Base-by-base conservation (phyloP, 2,329 filamentous ascomycete genomes). In the Pestalotiopsis sp. region DNA sequence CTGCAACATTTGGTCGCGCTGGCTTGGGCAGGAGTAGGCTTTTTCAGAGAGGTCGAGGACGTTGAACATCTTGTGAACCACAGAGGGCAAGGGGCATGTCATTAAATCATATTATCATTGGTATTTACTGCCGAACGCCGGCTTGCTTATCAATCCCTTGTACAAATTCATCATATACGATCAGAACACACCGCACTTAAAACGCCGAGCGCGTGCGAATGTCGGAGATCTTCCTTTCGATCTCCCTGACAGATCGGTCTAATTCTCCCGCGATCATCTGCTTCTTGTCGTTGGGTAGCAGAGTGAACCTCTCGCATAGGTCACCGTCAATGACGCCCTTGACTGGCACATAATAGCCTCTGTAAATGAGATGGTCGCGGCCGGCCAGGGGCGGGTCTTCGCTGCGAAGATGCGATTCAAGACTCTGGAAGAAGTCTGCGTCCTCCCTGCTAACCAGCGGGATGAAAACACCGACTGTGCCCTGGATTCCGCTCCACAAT, bases 251-350 rank as follows among this genome's bases (percentile, higher is more conserved):
- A 57, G 93, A 95, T 69, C 96, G 91, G 81, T 98, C 96, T 74
- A 98, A 81, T 81, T 98, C 95, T 65, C 89, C 94, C 2, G 95
- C 95, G 83, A 99, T 97, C 89, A 95, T 94, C 81, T 94, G 91
- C 86, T 98, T 97, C 85, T 94, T 95, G 76, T 98, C 95, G 74
- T 91, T 92, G 31, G 92, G 87, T 70, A 99, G 85, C 69, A 96
- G 83, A 69, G 94, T 89, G 81, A 94, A 99, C 74, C 94, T 89
- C 85, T 99, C 96, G 76, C 96, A 97, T 56, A 99, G 84, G 82
- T 99, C 96, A 36, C 96, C 96, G 81, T 99, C 96, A 75, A 99
- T 97, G 36, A 97, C 91, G 9, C 95, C 95, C 86, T 99, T 99
- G 57, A 97, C 94, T 0, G 96, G 97, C 6, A 94, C 94, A 79